These are phyloP conservation scores for Phytophthora boehmeriae DNA, from an alignment of 352 stramenopile genomes.

Conservation along the genomic window DNA sequence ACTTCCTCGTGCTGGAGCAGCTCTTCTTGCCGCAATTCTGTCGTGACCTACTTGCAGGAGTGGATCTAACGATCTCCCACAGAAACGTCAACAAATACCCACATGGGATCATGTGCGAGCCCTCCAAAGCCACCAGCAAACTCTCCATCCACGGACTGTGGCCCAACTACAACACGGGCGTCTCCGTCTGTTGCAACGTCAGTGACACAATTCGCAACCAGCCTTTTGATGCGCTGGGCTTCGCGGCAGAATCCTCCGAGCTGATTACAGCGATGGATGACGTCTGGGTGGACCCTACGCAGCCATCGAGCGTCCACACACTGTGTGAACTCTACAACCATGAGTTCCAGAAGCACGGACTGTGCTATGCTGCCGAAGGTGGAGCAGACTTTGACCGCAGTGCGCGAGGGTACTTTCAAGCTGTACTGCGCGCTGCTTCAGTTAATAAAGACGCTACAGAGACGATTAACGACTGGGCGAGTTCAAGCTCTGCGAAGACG, in stretches of 20 bases:
- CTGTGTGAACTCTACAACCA: slow-evolving; percentile 88
- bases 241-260: slow-evolving; percentile 28
- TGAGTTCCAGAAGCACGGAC: slow-evolving; percentile 88
- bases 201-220: slow-evolving; percentile 37
- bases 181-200: slow-evolving; percentile 53
- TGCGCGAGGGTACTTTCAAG: slow-evolving; percentile 42
- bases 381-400: slow-evolving; percentile 32
- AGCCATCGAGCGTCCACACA: slow-evolving; percentile 43
- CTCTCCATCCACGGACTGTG: slow-evolving; percentile 63
- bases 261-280: slow-evolving; percentile 46
- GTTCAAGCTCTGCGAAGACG: slow-evolving; percentile 18
- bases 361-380: slow-evolving; percentile 72
- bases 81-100: slow-evolving; percentile 55
- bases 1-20: slow-evolving; percentile 60
- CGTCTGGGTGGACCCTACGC: slow-evolving; percentile 52
- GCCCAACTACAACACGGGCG: slow-evolving; percentile 52
- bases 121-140: slow-evolving; percentile 26
- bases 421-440: slow-evolving; percentile 27
- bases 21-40: slow-evolving; percentile 67
- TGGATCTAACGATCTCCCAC: slow-evolving; percentile 58
- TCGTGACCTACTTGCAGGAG: slow-evolving; percentile 48
- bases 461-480: slow-evolving; percentile 41
- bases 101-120: slow-evolving; percentile 44
- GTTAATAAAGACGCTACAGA: slow-evolving; percentile 23
- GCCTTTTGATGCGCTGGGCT: slow-evolving; percentile 38